Evolutionary conservation across 169 alveolate genomes (phyloP), one percentile per base, ranked within the genome.

Genomic region (Eimeria sp.): DNA sequence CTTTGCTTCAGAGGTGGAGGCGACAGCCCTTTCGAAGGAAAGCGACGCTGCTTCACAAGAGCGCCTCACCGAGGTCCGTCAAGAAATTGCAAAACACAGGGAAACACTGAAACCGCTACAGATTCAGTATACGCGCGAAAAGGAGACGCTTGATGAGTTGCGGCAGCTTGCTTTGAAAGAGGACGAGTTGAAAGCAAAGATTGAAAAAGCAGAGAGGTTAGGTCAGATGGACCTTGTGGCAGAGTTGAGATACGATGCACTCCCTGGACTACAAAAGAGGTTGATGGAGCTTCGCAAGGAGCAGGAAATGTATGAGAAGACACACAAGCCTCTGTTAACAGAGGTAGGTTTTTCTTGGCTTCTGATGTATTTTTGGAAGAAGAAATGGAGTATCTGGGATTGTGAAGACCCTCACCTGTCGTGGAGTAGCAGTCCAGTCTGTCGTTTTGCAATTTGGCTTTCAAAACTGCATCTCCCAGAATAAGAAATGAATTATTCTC

Each of bases 181-280:
- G 43, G 99, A 98, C 86, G 98, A 97, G 25, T 98, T 98, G 20
- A 97, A 97, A 96, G 96, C 97, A 22, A 98, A 98, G 88, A 97
- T 98, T 25, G 99, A 98, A 78, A 97, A 95, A 89, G 98, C 99
- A 3, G 98, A 98, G 93, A 88, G 99, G 72, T 97, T 97, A 49
- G 98, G 98, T 65, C 98, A 98, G 80, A 95, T 97, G 27, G 98
- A 98, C 73, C 96, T 70, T 63, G 99, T 99, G n/a, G 99, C 99
- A 7, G 99, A 98, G 95, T 97, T 98, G 83, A 96, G 98, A 63
- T 98, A 97, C 80, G 99, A 98, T 65, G 98, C 99, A 49, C 95
- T 98, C 51, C 99, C 99, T 0, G 99, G 98, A 30, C 96, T 97
- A 82, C 98, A 98, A 89, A 97, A 97, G 88, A 98, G 98, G 61